Conservation (phyloP, 2,329 filamentous ascomycete species). For the Teratosphaeria nubilosa region DNA sequence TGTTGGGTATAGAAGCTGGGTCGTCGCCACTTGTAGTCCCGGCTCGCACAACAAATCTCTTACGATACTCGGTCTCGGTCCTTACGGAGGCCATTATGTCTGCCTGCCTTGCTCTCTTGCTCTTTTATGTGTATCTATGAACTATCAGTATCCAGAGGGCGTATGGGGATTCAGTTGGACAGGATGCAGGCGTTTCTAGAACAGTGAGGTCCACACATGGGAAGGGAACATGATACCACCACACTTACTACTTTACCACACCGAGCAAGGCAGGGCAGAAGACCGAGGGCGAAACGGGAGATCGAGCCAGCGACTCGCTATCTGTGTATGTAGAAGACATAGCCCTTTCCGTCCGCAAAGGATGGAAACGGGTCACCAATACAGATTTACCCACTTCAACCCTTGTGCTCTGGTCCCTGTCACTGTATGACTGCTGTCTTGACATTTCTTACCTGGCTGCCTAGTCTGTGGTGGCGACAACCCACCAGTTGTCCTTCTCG, state of each 20-base stretch:
- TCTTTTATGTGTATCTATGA: constrained; percentile 6
- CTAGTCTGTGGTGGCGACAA: constrained; percentile 37
- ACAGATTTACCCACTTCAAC: constrained; percentile 12
- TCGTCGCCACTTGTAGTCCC: constrained; percentile 43
- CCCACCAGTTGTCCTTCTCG: constrained; percentile 99
- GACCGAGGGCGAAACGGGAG: neutral
- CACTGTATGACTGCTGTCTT: neutral
- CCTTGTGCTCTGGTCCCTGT: neutral
- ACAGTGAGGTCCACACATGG: neutral
- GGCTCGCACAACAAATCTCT: neutral
- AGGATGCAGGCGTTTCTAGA: neutral
- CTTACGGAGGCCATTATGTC: neutral
- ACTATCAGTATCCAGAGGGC: neutral
- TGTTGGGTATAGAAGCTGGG: constrained; percentile 37
- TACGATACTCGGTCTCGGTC: neutral
- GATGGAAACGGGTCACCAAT: constrained; percentile 3
- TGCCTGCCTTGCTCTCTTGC: neutral
- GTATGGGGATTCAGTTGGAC: neutral
- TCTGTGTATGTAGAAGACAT: constrained; percentile 6
- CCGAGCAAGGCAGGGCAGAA: neutral
- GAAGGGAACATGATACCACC: neutral
- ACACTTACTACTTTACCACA: neutral
- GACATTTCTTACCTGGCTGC: neutral
- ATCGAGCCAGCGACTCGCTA: constrained; percentile 6
- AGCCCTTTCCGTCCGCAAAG: neutral